A percentile compares a stretch with the other conserved stretches of the same genome.
Evolutionary conservation across 257 asterid species (phyloP).

Genomic region (Fraxinus pennsylvanica): DNA sequence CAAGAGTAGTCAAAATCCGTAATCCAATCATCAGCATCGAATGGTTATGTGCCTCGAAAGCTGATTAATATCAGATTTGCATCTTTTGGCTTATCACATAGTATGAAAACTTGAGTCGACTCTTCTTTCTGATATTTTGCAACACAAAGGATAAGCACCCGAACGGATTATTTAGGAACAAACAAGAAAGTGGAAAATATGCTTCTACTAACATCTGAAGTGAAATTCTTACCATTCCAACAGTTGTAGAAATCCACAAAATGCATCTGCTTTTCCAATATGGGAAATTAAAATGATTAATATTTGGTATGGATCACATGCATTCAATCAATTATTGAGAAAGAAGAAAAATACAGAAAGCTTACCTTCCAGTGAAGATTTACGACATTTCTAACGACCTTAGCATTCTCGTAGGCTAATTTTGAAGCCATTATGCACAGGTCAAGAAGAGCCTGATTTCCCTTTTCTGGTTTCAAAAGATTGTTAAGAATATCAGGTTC

Average conservation of each 20-base stretch:
- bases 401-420: constrained; percentile 39
- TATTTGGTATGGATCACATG: not conserved
- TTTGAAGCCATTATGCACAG: constrained; percentile 67
- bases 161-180: not conserved
- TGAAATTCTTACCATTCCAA: constrained; percentile 69
- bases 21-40: constrained; percentile 90
- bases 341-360: not conserved
- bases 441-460: constrained; percentile 64
- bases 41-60: constrained; percentile 95
- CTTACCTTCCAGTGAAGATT: constrained; percentile 79
- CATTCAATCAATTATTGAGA: not conserved
- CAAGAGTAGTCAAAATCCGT: constrained; percentile 41
- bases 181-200: not conserved
- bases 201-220: not conserved
- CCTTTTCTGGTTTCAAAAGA: constrained; percentile 25
- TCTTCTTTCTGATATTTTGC: constrained; percentile 71
- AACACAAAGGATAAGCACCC: constrained; percentile 2
- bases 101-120: constrained; percentile 84
- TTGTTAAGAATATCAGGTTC: constrained; percentile 7
- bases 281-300: constrained; percentile 12
- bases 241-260: constrained; percentile 88
- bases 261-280: constrained; percentile 47
- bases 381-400: constrained; percentile 56
- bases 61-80: constrained; percentile 72
- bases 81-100: constrained; percentile 71